Evolutionary conservation across 805 yeast genomes (phyloP).

Genomic region (Suhomyces emberorum): DNA sequence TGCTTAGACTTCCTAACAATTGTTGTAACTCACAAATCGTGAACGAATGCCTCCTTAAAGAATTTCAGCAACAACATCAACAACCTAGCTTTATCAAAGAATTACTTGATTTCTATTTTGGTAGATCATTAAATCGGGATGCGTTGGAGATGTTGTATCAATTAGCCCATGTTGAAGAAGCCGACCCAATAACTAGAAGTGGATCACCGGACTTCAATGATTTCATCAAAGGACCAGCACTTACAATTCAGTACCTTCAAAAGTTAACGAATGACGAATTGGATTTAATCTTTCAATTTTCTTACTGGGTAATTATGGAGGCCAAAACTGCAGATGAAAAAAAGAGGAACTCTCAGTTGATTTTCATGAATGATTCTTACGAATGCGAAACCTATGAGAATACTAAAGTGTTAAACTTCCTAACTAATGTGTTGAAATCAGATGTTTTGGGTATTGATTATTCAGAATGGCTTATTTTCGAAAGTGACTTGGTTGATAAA

Average conservation of each 20-base stretch:
- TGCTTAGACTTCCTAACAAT: conserved; percentile 69
- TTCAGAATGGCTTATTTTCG: conserved; percentile 40
- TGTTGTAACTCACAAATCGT: conserved; percentile 67
- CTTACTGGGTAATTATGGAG: conserved; percentile 48
- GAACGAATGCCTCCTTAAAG: conserved; percentile 44
- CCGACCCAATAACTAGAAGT: conserved; percentile 11
- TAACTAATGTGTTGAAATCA: conserved; percentile 27
- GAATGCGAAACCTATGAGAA: conserved; percentile 59
- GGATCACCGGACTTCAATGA: conserved; percentile 20
- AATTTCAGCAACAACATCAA: conserved; percentile 11
- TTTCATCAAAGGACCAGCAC: conserved; percentile 35
- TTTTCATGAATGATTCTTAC: conserved; percentile 66
- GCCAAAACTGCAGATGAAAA: conserved; percentile 14
- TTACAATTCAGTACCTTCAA: conserved; percentile 56
- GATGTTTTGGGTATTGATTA: conserved; percentile 38
- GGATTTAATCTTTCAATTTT: conserved; percentile 54
- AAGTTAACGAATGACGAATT: conserved; percentile 48
- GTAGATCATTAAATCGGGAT: conserved; percentile 57
- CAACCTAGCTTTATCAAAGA: conserved; percentile 53
- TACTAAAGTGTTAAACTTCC: conserved; percentile 49
- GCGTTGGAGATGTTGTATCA: conserved; percentile 61
- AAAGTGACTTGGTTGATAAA: conserved; percentile 29
- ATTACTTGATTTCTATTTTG: conserved; percentile 71
- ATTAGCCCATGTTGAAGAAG: conserved; percentile 14
- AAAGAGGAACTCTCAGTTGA: conserved; percentile 30